These are phyloP conservation scores for Cyberlindnera misumaiensis DNA, from an alignment of 805 yeast species.

Conservation along the genomic window DNA sequence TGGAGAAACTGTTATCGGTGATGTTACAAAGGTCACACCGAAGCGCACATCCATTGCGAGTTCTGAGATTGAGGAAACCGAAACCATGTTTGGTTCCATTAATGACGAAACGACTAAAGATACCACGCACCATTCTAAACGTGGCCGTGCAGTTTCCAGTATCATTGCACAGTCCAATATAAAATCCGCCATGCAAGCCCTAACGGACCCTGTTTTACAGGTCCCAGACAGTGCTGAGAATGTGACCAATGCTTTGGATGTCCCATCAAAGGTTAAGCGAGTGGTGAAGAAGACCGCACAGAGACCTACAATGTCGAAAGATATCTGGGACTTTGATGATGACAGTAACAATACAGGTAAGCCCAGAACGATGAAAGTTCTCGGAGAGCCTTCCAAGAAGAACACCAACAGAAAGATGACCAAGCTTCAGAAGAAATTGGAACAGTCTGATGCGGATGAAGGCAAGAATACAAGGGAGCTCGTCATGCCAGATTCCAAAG, in stretches of 20 bases:
- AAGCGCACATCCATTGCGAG: not conserved
- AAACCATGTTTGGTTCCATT: slow-evolving; percentile 12
- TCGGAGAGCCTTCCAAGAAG: not conserved
- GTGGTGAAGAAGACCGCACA: not conserved
- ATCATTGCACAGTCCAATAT: slow-evolving; percentile 15
- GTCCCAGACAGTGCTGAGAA: slow-evolving; percentile 10
- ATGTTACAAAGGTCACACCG: not conserved
- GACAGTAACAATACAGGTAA: not conserved
- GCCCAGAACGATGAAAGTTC: slow-evolving; percentile 6
- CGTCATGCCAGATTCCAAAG: slow-evolving; percentile 6
- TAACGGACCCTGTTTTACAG: not conserved
- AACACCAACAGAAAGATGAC: slow-evolving; percentile 2
- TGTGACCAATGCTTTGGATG: not conserved
- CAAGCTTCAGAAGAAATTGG: slow-evolving; percentile 9
- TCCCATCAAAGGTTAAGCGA: not conserved
- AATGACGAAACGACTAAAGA: slow-evolving; percentile 14
- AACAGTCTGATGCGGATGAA: slow-evolving; percentile 2
- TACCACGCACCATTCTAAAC: slow-evolving; percentile 16
- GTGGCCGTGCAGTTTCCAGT: slow-evolving; percentile 10
- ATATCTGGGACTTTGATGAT: slow-evolving; percentile 22
- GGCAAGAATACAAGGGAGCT: slow-evolving; percentile 1
- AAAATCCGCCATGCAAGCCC: not conserved
- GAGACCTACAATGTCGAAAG: not conserved
- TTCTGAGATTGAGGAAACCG: slow-evolving; percentile 11
- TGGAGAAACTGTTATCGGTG: not conserved